phyloP scores from a whole-genome alignment of 176 grass and related monocot species.

The Triticum monococcum region DNA sequence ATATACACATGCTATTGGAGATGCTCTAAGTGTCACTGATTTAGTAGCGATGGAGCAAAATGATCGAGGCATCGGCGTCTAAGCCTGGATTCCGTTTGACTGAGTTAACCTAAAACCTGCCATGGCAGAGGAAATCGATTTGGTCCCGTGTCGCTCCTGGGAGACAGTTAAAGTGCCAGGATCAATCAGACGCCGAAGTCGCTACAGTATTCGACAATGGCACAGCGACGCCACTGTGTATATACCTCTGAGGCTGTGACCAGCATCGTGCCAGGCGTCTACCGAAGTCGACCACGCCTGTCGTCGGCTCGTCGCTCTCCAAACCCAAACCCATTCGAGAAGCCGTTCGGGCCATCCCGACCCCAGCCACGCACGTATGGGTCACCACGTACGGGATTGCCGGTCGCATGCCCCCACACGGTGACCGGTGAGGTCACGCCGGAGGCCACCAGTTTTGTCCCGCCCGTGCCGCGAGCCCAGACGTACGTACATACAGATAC shows the following conservation, averaged over 20 bases:
- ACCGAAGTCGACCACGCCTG: neutral
- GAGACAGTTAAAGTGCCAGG: too few species aligned
- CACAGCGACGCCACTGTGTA: neutral
- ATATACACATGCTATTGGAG: too few species aligned
- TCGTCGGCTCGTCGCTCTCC: too few species aligned
- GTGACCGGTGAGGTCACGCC: conserved; percentile 21
- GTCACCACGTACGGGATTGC: neutral
- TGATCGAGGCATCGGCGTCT: too few species aligned
- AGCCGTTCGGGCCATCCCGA: neutral
- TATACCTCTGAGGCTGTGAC: neutral
- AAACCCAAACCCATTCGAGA: neutral
- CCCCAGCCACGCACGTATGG: too few species aligned
- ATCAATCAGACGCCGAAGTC: neutral
- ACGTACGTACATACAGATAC: neutral
- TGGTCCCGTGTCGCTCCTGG: too few species aligned
- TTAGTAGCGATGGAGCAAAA: too few species aligned
- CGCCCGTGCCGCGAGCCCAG: neutral
- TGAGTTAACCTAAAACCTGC: too few species aligned
- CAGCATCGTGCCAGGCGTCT: neutral
- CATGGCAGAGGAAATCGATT: too few species aligned
- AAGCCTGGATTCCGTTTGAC: too few species aligned
- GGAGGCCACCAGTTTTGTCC: conserved; percentile 26
- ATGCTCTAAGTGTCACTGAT: too few species aligned
- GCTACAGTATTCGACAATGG: neutral
- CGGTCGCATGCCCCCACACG: neutral